These are phyloP conservation scores for Malus domestica DNA, from an alignment of 306 rosid genomes.

Conservation along the genomic window DNA sequence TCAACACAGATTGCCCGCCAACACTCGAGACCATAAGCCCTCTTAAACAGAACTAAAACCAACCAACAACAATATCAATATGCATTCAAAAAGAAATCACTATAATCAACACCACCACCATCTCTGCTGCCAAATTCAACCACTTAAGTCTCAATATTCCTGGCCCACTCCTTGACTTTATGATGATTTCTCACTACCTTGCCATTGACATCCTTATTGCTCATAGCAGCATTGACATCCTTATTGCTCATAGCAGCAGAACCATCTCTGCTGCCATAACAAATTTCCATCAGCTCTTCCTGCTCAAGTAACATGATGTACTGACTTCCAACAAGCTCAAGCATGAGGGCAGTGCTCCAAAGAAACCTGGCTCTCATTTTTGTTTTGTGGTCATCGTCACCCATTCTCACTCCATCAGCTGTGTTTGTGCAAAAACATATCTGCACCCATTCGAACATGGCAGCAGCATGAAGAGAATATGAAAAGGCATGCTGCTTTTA, in stretches of 20 bases:
- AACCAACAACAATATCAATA: not conserved
- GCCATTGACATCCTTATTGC: not conserved
- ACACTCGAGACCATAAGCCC: not conserved
- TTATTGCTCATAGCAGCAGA: constrained; percentile 1
- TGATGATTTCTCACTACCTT: not conserved
- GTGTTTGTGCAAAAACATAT: no score
- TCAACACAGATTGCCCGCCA: constrained; percentile 19
- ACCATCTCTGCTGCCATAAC: not conserved
- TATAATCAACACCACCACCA: not conserved
- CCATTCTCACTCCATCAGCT: no score
- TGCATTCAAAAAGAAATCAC: not conserved
- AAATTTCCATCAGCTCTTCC: no score
- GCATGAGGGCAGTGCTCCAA: no score
- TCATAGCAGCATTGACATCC: not conserved
- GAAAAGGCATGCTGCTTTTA: no score
- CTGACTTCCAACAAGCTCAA: no score
- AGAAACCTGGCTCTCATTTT: no score
- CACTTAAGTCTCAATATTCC: constrained; percentile 5
- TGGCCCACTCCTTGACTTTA: constrained; percentile 7
- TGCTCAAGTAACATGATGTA: no score
- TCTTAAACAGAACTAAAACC: not conserved
- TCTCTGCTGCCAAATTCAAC: not conserved
- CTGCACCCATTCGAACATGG: constrained; percentile 8
- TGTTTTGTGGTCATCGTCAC: no score
- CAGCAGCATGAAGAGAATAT: no score